These are phyloP conservation scores for Theobroma cacao DNA, from an alignment of 345 rosid genomes.

Conservation along the genomic window DNA sequence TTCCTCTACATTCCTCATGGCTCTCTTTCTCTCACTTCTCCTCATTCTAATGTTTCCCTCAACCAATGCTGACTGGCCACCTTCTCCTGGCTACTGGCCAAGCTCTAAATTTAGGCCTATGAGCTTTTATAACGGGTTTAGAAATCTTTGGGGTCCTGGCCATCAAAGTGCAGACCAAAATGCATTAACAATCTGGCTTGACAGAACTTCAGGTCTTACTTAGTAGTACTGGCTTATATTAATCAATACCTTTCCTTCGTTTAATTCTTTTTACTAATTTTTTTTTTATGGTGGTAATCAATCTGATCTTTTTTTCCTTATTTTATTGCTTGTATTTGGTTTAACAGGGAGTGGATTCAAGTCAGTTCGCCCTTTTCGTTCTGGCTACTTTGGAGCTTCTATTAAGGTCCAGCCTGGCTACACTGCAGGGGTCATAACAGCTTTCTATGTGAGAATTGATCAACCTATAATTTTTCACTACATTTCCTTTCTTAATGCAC, in stretches of 20 bases:
- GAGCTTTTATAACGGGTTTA: constrained; percentile 67
- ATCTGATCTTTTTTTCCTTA: constrained; percentile 16
- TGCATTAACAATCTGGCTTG: constrained; percentile 88
- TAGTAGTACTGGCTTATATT: not conserved
- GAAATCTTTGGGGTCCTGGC: constrained; percentile 89
- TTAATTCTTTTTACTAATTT: not conserved
- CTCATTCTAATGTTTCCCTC: constrained; percentile 37
- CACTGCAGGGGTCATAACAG: constrained; percentile 94
- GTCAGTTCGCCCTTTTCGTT: constrained; percentile 78
- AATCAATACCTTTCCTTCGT: not conserved
- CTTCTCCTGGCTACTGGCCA: constrained; percentile 95
- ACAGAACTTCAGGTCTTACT: constrained; percentile 63
- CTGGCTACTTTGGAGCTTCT: constrained; percentile 90
- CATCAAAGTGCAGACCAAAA: constrained; percentile 68
- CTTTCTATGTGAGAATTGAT: constrained; percentile 69
- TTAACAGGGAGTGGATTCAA: constrained; percentile 87
- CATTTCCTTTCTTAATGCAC: not conserved
- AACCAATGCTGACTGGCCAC: constrained; percentile 63
- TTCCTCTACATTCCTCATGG: constrained; percentile 25
- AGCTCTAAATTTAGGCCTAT: constrained; percentile 67
- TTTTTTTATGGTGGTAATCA: not conserved
- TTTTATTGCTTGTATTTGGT: constrained; percentile 8
- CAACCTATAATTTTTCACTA: not conserved
- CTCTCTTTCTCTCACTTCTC: constrained; percentile 32
- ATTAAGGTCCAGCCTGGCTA: constrained; percentile 90